A percentile compares a stretch with the other conserved stretches of the same genome.
Evolutionary conservation across 2,329 filamentous ascomycete genomes (phyloP).

Genomic region (Alternaria gansuensis): DNA sequence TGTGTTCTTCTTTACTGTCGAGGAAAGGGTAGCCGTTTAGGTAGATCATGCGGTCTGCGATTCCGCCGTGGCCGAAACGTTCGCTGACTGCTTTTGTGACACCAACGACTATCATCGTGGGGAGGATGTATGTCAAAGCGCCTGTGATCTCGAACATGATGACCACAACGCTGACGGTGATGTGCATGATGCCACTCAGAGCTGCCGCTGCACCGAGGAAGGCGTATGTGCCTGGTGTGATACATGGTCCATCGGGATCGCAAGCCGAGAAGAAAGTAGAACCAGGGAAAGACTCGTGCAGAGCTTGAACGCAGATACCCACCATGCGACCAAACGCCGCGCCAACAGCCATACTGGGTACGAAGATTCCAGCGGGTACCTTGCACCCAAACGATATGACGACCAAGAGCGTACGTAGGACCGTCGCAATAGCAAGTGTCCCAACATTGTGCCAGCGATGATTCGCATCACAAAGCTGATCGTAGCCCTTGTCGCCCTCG

Average conservation of each 20-base stretch:
- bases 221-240: slow-evolving; percentile 96
- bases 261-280: slow-evolving; percentile 89
- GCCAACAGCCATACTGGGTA: slow-evolving; percentile 96
- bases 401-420: slow-evolving; percentile 82
- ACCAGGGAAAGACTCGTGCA: slow-evolving; percentile 83
- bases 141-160: slow-evolving; percentile 99
- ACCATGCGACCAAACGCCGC: slow-evolving; percentile 92
- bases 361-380: slow-evolving; percentile 96
- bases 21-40: slow-evolving; percentile 97
- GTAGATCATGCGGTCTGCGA: slow-evolving; percentile 98
- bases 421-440: slow-evolving; percentile 79
- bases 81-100: slow-evolving; percentile 94
- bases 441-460: slow-evolving; percentile 80
- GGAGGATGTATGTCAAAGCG: slow-evolving; percentile 95
- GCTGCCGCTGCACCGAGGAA: slow-evolving; percentile 93
- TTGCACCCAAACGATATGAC: slow-evolving; percentile 98
- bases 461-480: slow-evolving; percentile 83
- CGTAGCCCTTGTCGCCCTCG: slow-evolving; percentile 85
- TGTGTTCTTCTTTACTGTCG: slow-evolving; percentile 97
- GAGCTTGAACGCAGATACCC: slow-evolving; percentile 90
- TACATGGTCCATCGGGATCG: slow-evolving; percentile 90
- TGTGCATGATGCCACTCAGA: slow-evolving; percentile 96
- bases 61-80: slow-evolving; percentile 92
- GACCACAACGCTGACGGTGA: slow-evolving; percentile 94
- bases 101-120: slow-evolving; percentile 98